Conservation (phyloP, 2,329 filamentous ascomycete genomes). For the Tolypocladium tundrense region DNA sequence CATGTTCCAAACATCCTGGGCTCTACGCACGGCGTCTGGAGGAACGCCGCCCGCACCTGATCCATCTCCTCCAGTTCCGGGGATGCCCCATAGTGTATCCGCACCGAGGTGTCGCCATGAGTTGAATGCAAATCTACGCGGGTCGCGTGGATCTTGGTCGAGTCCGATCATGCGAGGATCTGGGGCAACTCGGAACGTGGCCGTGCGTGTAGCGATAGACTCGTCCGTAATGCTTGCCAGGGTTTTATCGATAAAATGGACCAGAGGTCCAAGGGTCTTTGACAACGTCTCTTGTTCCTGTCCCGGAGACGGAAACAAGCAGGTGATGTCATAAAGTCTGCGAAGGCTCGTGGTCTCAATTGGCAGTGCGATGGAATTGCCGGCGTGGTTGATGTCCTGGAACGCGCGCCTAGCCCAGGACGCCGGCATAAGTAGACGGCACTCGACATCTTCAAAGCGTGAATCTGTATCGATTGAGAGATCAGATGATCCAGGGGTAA, state of each 20-base stretch:
- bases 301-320: neutral
- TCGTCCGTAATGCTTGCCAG: slow-evolving; percentile 26
- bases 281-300: too few relatives aligned
- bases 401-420: slow-evolving; percentile 30
- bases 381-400: slow-evolving; percentile 21
- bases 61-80: slow-evolving; percentile 8
- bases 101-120: slow-evolving; percentile 34
- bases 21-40: slow-evolving; percentile 20
- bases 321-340: slow-evolving; percentile 12
- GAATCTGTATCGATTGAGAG: neutral
- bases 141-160: slow-evolving; percentile 28
- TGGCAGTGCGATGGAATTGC: slow-evolving; percentile 30
- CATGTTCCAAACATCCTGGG: slow-evolving; percentile 18
- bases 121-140: slow-evolving; percentile 30
- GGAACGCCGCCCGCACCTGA: neutral
- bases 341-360: slow-evolving; percentile 16
- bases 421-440: slow-evolving; percentile 28
- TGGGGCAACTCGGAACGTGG: slow-evolving; percentile 22
- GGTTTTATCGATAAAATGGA: slow-evolving; percentile 15
- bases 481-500: slow-evolving; percentile 1
- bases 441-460: neutral
- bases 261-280: slow-evolving; percentile 16
- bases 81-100: slow-evolving; percentile 25
- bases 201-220: slow-evolving; percentile 25
- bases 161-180: slow-evolving; percentile 31